Evolutionary conservation across 768 basidiomycete species (phyloP), one percentile per base, ranked within the genome.

Genomic region (Cystobasidium onofrii): DNA sequence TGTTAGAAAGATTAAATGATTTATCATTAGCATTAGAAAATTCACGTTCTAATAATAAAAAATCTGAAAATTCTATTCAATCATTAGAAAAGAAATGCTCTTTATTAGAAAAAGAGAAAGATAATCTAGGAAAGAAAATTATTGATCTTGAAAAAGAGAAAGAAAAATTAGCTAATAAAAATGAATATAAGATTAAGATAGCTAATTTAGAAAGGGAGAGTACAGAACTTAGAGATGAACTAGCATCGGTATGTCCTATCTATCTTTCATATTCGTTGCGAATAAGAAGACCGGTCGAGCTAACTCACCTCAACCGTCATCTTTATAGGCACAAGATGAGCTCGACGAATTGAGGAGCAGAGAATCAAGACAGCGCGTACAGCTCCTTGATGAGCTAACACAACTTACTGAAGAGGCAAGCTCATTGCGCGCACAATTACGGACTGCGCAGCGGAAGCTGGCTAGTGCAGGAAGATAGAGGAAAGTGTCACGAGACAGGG

Each of bases 351-450:
- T 88, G 10, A 83, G 86, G 78, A 88, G 86, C 31, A 89, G 93
- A 79, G 91, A 93, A 78, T 89, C 92, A 82, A 85, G 84, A 10
- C 92, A 94, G 82, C 84, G 89, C 76, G 87, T 91, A 70, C 88
- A 89, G 36, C 80, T 99, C 69, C 84, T 99, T 52, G 69, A 71
- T 41, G 69, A 71, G 55, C 52, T 71, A 1, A 71, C 52, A 7
- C 52, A 34, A 27, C 44, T 71, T 27, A 34, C 69, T 7, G 69
- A 71, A 60, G 69, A 71, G 27, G 69, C 69, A 12, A 71, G 69
- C 44, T 39, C 29, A 9, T 36, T 71, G 12, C 50, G 69, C 17
- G 55, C 69, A 13, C 69, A 71, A 43, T 29, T 71, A 25, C 54
- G 69, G 23, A 44, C 69, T 20, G 69, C 69, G 7, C 69, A 71